Conservation (phyloP, 2,329 filamentous ascomycete species). For the Hymenoscyphus scutula region DNA sequence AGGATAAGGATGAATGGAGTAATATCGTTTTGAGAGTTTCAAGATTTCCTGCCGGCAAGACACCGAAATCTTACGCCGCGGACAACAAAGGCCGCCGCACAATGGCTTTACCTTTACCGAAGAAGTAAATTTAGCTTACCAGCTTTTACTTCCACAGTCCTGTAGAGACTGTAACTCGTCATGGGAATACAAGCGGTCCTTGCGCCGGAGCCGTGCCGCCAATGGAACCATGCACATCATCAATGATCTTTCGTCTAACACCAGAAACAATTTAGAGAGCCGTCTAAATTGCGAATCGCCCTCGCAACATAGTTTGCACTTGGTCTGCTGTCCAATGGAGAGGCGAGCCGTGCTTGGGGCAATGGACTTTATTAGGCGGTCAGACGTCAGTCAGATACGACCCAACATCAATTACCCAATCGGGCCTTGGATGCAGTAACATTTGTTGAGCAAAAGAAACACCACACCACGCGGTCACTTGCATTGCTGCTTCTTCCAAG, state of each 20-base stretch:
- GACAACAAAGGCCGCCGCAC: constrained; percentile 14
- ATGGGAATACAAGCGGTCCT: constrained; percentile 18
- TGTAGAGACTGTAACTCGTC: too few species aligned
- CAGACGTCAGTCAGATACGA: not conserved
- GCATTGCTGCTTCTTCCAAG: constrained; percentile 10
- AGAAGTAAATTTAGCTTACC: too few species aligned
- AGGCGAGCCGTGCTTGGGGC: not conserved
- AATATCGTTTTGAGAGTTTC: constrained; percentile 24
- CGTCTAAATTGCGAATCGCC: not conserved
- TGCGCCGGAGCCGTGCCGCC: constrained; percentile 13
- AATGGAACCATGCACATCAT: constrained; percentile 26
- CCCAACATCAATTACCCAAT: not conserved
- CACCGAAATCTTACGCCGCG: constrained; percentile 15
- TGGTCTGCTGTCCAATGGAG: not conserved
- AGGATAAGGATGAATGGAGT: constrained; percentile 24
- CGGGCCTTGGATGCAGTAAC: not conserved
- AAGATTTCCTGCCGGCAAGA: constrained; percentile 20
- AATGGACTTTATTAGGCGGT: not conserved
- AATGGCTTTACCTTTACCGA: constrained; percentile 10
- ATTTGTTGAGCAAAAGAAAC: not conserved
- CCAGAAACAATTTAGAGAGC: not conserved
- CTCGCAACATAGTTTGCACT: not conserved
- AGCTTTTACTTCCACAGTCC: too few species aligned
- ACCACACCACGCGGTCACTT: constrained; percentile 19
- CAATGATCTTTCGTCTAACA: constrained; percentile 5